Percentiles rank a stretch among this genome's conserved stretches.
phyloP scores from a whole-genome alignment of 2,329 filamentous ascomycete genomes.

The Tolypocladium endophyticum region DNA sequence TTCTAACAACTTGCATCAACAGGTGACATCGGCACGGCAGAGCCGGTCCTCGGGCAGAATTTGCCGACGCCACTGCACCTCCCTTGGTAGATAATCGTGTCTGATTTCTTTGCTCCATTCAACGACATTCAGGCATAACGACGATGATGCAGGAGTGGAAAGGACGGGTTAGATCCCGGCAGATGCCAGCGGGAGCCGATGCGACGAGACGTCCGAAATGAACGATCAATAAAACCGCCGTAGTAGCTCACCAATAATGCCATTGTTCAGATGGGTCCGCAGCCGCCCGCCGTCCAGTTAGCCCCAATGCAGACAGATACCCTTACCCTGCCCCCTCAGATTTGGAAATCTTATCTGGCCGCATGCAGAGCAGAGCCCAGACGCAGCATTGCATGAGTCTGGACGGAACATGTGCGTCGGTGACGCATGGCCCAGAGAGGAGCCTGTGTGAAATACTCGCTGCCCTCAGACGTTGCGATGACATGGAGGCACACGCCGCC shows the following conservation, averaged over 20 bases:
- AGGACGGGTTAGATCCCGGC: not conserved
- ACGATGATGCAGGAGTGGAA: too few relatives aligned
- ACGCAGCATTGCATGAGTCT: not conserved
- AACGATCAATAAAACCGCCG: too few relatives aligned
- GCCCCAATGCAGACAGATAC: not conserved
- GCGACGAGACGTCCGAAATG: not conserved
- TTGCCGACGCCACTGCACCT: conserved; percentile 54
- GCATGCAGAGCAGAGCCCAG: not conserved
- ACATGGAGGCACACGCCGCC: not conserved
- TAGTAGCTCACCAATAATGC: too few relatives aligned
- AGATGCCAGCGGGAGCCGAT: not conserved
- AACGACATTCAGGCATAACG: too few relatives aligned
- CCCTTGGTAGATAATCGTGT: conserved; percentile 47
- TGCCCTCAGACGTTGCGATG: not conserved
- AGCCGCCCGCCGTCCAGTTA: not conserved
- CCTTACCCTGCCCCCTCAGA: not conserved
- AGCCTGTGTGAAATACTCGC: not conserved
- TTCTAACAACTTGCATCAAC: not conserved
- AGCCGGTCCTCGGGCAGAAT: conserved; percentile 49
- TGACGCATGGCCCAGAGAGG: not conserved
- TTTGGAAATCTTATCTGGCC: not conserved
- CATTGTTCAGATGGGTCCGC: not conserved
- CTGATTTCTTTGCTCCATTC: too few relatives aligned
- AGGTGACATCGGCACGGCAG: conserved; percentile 61
- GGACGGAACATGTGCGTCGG: not conserved